phyloP scores from a whole-genome alignment of 2,329 filamentous ascomycete genomes.

The Pezizomycotina sp. region DNA sequence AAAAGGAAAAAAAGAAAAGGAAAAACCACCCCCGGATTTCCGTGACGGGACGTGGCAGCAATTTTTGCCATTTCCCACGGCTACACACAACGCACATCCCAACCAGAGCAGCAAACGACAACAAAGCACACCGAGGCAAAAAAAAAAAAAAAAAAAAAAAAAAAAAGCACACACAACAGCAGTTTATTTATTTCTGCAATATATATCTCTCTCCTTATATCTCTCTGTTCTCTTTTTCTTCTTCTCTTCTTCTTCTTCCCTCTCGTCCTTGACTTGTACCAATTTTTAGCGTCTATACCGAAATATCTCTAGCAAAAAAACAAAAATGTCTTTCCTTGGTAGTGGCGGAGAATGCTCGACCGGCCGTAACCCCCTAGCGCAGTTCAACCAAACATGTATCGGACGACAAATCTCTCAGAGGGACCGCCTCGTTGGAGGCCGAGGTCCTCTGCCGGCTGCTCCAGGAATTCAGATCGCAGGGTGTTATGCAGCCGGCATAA shows the following conservation, averaged over 20 bases:
- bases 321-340: conserved; percentile 79
- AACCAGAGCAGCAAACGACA: no score
- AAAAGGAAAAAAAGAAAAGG: no score
- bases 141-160: no score
- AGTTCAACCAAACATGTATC: no score
- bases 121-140: no score
- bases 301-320: conserved; percentile 2
- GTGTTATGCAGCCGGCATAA: conserved; percentile 17
- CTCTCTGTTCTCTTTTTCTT: conserved; percentile 19
- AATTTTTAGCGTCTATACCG: conserved; percentile 27
- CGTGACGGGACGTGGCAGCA: no score
- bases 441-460: conserved; percentile 52
- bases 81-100: no score
- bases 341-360: conserved; percentile 96
- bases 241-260: conserved; percentile 27
- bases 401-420: conserved; percentile 94
- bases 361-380: conserved; percentile 83
- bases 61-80: no score
- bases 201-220: conserved; percentile 1
- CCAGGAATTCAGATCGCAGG: conserved; percentile 28
- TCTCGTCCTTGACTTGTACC: conserved; percentile 33
- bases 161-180: no score
- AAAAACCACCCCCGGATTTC: no score
- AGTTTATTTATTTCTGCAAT: neutral
- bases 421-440: conserved; percentile 66